phyloP scores from a whole-genome alignment of 805 yeast species.

The Candida methanosorbosa region DNA sequence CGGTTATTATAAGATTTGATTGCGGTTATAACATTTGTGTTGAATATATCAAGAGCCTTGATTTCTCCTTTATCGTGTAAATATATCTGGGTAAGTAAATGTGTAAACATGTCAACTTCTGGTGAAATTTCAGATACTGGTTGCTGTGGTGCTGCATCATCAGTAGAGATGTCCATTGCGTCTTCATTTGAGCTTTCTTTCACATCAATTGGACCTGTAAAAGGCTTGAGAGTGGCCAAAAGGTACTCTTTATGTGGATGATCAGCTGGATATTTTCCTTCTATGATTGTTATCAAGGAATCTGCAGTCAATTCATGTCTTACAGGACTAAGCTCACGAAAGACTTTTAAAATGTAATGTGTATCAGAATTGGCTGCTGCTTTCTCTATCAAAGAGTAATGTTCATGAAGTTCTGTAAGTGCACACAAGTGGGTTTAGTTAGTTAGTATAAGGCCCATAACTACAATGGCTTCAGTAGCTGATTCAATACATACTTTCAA shows the following conservation, averaged over 20 bases:
- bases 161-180: constrained; percentile 21
- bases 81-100: constrained; percentile 69
- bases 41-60: constrained; percentile 42
- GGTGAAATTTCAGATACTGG: constrained; percentile 44
- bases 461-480: neutral
- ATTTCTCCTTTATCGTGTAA: constrained; percentile 55
- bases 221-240: constrained; percentile 21
- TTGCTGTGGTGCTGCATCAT: constrained; percentile 14
- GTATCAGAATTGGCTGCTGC: constrained; percentile 60
- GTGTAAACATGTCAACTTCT: constrained; percentile 73
- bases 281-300: constrained; percentile 47
- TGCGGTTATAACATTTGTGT: constrained; percentile 39
- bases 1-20: constrained; percentile 68
- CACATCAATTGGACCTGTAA: constrained; percentile 23
- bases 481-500: neutral
- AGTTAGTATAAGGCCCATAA: no score
- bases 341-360: constrained; percentile 75
- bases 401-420: neutral
- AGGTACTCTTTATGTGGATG: constrained; percentile 35
- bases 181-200: constrained; percentile 23
- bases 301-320: constrained; percentile 54
- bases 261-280: constrained; percentile 43
- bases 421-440: no score
- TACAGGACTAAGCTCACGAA: constrained; percentile 72
- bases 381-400: constrained; percentile 18